phyloP scores from a whole-genome alignment of 352 stramenopile genomes.

The Phytopythium vexans region DNA sequence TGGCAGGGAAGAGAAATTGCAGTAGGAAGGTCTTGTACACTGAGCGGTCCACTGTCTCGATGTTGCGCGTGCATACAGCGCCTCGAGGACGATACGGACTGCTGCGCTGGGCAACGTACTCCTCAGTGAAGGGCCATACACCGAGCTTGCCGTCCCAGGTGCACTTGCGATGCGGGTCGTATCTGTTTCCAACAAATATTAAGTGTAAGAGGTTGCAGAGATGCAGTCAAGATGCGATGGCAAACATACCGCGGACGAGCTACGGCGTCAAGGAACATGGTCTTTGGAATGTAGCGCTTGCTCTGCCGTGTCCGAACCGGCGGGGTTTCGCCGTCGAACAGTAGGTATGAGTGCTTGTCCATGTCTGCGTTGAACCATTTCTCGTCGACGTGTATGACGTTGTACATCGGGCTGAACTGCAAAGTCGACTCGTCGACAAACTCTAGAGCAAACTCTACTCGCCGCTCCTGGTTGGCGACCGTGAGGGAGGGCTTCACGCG shows the following conservation, averaged over 20 bases:
- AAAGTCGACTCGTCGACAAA: background rate
- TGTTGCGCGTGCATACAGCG: slow-evolving; percentile 4
- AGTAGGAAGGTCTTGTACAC: slow-evolving; percentile 20
- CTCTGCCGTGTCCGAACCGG: background rate
- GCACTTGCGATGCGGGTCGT: slow-evolving; percentile 1
- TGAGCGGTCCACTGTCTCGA: slow-evolving; percentile 10
- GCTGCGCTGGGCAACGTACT: slow-evolving; percentile 3
- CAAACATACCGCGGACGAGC: background rate
- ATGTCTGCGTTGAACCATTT: slow-evolving; percentile 6
- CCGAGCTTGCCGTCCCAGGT: slow-evolving; percentile 22
- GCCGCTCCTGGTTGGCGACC: background rate
- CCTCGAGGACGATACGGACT: slow-evolving; percentile 15
- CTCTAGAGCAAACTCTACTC: background rate
- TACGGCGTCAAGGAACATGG: slow-evolving; percentile 5
- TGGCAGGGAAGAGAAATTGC: slow-evolving; percentile 16
- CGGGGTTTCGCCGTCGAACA: background rate
- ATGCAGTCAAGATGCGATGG: background rate
- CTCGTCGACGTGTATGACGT: slow-evolving; percentile 9
- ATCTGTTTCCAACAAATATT: background rate
- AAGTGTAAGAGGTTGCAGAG: background rate
- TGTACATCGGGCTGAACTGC: slow-evolving; percentile 4
- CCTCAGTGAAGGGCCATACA: slow-evolving; percentile 19
- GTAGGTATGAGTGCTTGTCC: slow-evolving; percentile 2
- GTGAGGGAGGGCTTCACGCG: background rate
- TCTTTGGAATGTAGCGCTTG: slow-evolving; percentile 6